Base-by-base conservation (phyloP, 2,329 filamentous ascomycete species). In the Microsporum ferrugineum region DNA sequence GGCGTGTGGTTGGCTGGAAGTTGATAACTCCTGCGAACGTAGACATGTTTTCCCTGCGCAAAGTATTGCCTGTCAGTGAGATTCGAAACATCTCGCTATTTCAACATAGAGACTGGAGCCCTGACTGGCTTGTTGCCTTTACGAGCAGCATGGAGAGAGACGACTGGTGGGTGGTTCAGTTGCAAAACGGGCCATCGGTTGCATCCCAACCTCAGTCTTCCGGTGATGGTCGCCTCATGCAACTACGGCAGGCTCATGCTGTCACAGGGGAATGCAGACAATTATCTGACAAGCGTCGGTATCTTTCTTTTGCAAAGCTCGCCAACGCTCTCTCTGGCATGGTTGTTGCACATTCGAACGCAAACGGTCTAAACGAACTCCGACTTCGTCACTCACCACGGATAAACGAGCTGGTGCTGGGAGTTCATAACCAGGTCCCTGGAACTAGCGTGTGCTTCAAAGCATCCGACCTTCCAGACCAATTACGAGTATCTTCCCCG, bases 141-240 rank as follows among this genome's bases (percentile, higher is more conserved):
- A 84, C 84, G 59, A 80, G 90, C 70, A 85, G 86, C 70, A 79
- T 88, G 69, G 80, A 81, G 68, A 88, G 89, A 59, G 88, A 94
- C 70, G 81, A 81, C 63, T 95, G 89, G 88, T 91, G 87, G 84
- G 76, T 91, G 63, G 77, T 89, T 31, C 72, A 73, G 63, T 62
- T 73, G 17, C 55, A 58, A 31, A 23, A 36, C 36, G 38, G 65
- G 67, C 63, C 51, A 47, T 14, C 62, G 31, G 43, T 10, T 8
- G 23, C 38, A 39, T 29, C 34, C 36, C 33, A 29, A 38, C 36
- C 39, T 39, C 49, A 8, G 12, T 36, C 14, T 17, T 34, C 49
- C 47, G 47, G 34, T 10, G 29, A 62, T n/a, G 27, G 27, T 14
- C 57, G 57, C 55, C 61, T 61, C 3, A 63, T 66, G 36, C 60